phyloP scores from a whole-genome alignment of 768 basidiomycete genomes.

The Lentinula boryana region DNA sequence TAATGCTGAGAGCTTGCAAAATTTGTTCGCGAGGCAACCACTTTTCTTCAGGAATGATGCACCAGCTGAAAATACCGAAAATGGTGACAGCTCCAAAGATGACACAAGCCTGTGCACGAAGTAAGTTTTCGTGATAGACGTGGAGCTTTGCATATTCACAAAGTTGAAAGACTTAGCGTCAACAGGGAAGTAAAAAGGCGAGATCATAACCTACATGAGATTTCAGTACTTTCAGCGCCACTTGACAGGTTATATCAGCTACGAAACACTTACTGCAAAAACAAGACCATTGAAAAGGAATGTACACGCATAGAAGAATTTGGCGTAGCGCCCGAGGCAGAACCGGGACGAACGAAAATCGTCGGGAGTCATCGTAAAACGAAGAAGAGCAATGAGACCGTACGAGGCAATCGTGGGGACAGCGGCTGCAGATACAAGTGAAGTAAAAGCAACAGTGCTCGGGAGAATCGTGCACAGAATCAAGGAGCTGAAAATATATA shows the following conservation, averaged over 20 bases:
- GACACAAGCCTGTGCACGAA: constrained; percentile 49
- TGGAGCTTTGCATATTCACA: constrained; percentile 35
- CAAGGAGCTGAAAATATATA: constrained; percentile 68
- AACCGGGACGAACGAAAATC: constrained; percentile 72
- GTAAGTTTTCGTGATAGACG: background rate
- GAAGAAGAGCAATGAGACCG: constrained; percentile 71
- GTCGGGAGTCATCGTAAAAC: constrained; percentile 72
- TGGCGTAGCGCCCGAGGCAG: constrained; percentile 58
- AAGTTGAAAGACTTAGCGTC: constrained; percentile 78
- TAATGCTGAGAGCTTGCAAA: constrained; percentile 34
- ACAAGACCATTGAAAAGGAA: constrained; percentile 69
- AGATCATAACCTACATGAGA: constrained; percentile 61
- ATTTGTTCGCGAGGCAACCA: constrained; percentile 72
- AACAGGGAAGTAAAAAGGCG: constrained; percentile 86
- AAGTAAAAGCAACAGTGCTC: constrained; percentile 88
- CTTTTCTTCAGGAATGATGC: constrained; percentile 68
- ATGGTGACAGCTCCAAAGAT: constrained; percentile 78
- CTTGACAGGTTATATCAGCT: background rate
- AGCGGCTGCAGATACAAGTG: constrained; percentile 80
- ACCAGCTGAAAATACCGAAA: constrained; percentile 74
- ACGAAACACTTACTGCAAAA: constrained; percentile 50
- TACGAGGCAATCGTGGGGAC: constrained; percentile 88
- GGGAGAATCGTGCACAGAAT: constrained; percentile 87
- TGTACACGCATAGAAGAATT: constrained; percentile 63
- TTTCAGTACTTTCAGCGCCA: background rate